phyloP scores from a whole-genome alignment of 2,329 filamentous ascomycete species.

The Mariannaea elegans region DNA sequence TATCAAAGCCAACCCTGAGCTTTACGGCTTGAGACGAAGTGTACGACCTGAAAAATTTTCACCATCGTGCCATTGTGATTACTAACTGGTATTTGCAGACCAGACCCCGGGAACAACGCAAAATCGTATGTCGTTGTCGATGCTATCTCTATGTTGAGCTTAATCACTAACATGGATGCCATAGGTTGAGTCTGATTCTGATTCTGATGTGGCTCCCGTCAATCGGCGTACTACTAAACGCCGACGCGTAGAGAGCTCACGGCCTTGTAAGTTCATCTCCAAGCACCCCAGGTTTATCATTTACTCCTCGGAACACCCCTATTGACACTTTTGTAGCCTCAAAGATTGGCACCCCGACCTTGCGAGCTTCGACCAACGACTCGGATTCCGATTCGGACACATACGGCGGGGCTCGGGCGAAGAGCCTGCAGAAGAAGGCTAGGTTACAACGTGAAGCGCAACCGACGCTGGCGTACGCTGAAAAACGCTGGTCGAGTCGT shows the following conservation, averaged over 20 bases:
- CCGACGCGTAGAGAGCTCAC: slow-evolving; percentile 72
- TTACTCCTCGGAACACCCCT: slow-evolving; percentile 23
- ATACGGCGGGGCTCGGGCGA: slow-evolving; percentile 80
- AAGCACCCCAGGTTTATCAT: neutral
- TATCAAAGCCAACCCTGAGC: slow-evolving; percentile 89
- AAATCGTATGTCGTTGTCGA: slow-evolving; percentile 57
- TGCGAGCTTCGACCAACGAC: slow-evolving; percentile 64
- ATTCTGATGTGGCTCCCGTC: slow-evolving; percentile 72
- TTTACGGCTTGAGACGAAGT: slow-evolving; percentile 94
- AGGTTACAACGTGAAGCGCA: slow-evolving; percentile 76
- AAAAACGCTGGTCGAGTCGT: slow-evolving; percentile 91
- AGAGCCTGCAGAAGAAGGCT: slow-evolving; percentile 77
- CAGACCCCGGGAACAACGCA: slow-evolving; percentile 66
- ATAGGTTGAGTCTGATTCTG: slow-evolving; percentile 67
- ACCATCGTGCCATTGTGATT: slow-evolving; percentile 37
- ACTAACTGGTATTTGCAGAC: slow-evolving; percentile 52
- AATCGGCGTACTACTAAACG: slow-evolving; percentile 71
- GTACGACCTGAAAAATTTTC: slow-evolving; percentile 63
- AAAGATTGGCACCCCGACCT: slow-evolving; percentile 65
- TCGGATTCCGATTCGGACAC: slow-evolving; percentile 78
- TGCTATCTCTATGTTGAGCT: neutral
- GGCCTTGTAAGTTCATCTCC: slow-evolving; percentile 62
- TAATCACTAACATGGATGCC: slow-evolving; percentile 23
- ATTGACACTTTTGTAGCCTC: slow-evolving; percentile 56
- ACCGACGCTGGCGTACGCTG: slow-evolving; percentile 72